Percentiles rank a stretch among this genome's conserved stretches.
phyloP scores from a whole-genome alignment of 2,329 filamentous ascomycete species.

The Rutstroemia sp. region DNA sequence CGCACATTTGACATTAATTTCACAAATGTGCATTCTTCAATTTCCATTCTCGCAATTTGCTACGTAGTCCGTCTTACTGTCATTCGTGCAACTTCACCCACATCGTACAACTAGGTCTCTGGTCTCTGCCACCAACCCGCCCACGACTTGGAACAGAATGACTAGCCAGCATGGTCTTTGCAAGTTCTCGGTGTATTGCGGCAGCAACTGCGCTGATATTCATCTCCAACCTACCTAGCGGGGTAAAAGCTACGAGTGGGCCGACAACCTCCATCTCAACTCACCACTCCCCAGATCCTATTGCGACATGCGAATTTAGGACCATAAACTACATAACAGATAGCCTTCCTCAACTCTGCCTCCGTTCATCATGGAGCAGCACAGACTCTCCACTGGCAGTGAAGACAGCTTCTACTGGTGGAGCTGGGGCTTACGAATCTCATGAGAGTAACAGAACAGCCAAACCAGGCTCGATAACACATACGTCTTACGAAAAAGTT shows the following conservation, averaged over 20 bases:
- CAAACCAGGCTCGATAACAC: not conserved
- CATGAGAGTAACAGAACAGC: not conserved
- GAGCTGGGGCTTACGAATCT: not conserved
- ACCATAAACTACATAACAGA: slow-evolving; percentile 32
- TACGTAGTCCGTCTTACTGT: not conserved
- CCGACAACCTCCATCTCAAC: slow-evolving; percentile 9
- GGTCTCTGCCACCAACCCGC: not conserved
- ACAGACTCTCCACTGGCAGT: slow-evolving; percentile 13
- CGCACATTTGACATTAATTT: slow-evolving; percentile 6
- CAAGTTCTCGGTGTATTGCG: slow-evolving; percentile 13
- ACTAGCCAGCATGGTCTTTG: slow-evolving; percentile 17
- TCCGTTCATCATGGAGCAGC: slow-evolving; percentile 26
- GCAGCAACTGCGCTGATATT: slow-evolving; percentile 19
- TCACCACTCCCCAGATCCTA: slow-evolving; percentile 10
- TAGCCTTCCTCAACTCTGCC: slow-evolving; percentile 28
- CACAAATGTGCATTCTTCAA: not conserved
- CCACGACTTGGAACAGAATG: slow-evolving; percentile 4
- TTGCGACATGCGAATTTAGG: slow-evolving; percentile 27
- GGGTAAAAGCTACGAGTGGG: slow-evolving; percentile 18
- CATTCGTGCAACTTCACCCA: too few relatives aligned
- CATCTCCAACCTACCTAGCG: slow-evolving; percentile 8
- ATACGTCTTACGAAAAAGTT: not conserved
- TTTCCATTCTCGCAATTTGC: not conserved
- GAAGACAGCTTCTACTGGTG: not conserved
- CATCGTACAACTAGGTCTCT: not conserved